Conservation (phyloP, 345 rosid genomes). For the Lumnitzera littorea region DNA sequence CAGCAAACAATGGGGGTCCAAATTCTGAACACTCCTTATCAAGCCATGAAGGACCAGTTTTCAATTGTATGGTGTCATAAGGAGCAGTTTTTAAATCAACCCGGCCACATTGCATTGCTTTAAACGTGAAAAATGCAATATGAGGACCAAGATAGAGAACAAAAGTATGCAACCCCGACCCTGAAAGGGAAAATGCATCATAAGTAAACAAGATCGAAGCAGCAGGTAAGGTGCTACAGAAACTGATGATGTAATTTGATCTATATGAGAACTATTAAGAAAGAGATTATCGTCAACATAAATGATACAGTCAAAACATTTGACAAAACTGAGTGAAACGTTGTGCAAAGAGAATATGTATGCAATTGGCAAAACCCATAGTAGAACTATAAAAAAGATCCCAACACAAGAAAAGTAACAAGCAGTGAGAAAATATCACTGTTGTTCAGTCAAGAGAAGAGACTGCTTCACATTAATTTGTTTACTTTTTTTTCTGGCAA, state of each 20-base stretch:
- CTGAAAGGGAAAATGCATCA: conserved; percentile 25
- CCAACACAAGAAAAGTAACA: not conserved
- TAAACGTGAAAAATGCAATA: conserved; percentile 85
- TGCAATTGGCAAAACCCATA: no score
- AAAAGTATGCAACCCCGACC: conserved; percentile 97
- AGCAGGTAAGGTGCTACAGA: not conserved
- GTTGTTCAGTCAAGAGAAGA: not conserved
- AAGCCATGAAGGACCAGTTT: conserved; percentile 87
- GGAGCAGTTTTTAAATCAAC: conserved; percentile 90
- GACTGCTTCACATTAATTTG: not conserved
- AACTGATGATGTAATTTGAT: not conserved
- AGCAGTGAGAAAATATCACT: not conserved
- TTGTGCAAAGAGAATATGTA: no score
- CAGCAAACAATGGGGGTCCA: conserved; percentile 60
- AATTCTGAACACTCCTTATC: conserved; percentile 79
- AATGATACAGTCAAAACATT: no score
- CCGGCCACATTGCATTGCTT: conserved; percentile 91
- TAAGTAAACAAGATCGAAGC: not conserved
- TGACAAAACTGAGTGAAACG: no score
- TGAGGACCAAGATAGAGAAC: conserved; percentile 98
- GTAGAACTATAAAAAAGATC: no score
- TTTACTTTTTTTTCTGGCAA: conserved; percentile 16
- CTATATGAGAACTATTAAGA: no score
- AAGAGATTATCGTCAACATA: no score
- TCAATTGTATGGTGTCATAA: conserved; percentile 88